phyloP scores from a whole-genome alignment of 345 rosid species.

The Excoecaria agallocha region DNA sequence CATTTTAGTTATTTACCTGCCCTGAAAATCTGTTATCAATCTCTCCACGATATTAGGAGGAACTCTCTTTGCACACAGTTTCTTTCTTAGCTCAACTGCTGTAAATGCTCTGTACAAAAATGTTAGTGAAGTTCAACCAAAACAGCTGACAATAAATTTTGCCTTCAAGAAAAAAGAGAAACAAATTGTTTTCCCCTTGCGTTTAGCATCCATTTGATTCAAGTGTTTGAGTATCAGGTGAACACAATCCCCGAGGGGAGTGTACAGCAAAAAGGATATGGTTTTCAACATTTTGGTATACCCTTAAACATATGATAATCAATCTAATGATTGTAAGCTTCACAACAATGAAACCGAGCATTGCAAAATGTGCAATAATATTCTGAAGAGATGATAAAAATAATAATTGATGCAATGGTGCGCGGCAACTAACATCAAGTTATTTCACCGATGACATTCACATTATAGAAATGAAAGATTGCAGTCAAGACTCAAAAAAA shows the following conservation, averaged over 20 bases:
- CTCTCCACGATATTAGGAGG: constrained; percentile 42
- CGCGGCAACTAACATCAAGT: neutral
- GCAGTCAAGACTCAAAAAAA: neutral
- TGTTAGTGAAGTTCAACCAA: neutral
- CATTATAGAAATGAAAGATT: neutral
- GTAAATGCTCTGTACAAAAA: constrained; percentile 58
- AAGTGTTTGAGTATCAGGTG: neutral
- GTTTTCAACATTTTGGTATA: neutral
- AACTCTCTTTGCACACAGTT: constrained; percentile 59
- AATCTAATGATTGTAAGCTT: neutral
- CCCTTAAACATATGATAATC: neutral
- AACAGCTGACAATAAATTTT: neutral
- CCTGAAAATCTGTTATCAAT: constrained; percentile 51
- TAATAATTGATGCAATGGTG: neutral
- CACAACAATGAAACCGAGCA: neutral
- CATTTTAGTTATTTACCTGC: constrained; percentile 38
- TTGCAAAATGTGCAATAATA: neutral
- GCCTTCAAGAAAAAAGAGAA: neutral
- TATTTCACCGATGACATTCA: neutral
- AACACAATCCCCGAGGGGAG: neutral
- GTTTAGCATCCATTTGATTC: neutral
- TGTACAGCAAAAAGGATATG: neutral
- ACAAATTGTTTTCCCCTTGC: neutral
- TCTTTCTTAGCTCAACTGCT: constrained; percentile 68
- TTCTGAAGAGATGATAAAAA: neutral